Conservation (phyloP, 2,329 filamentous ascomycete genomes). For the Setomelanomma holmii region DNA sequence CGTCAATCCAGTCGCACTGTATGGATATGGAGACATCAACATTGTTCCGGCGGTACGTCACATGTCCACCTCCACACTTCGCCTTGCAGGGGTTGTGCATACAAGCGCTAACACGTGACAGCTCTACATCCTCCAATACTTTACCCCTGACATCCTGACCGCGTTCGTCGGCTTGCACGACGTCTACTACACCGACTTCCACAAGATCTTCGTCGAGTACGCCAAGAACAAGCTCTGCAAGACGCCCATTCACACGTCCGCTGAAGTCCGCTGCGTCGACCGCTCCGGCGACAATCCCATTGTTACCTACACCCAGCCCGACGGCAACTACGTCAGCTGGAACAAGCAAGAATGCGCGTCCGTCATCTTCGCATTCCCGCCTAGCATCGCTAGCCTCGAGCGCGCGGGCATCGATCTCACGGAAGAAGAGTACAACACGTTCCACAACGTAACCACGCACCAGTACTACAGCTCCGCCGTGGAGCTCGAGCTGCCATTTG, state of each 20-base stretch:
- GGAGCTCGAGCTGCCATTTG: conserved; percentile 43
- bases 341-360: conserved; percentile 44
- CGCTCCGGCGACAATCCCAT: conserved; percentile 42
- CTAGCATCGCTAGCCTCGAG: conserved; percentile 42
- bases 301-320: conserved; percentile 41
- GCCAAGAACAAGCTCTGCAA: conserved; percentile 40
- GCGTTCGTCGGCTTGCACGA: conserved; percentile 45
- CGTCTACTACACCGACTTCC: conserved; percentile 49
- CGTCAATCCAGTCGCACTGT: conserved; percentile 46
- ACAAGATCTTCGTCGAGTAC: conserved; percentile 45
- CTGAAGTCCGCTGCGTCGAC: conserved; percentile 46
- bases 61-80: conserved; percentile 10
- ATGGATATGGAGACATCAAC: conserved; percentile 49
- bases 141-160: conserved; percentile 48
- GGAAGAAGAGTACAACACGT: conserved; percentile 41
- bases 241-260: conserved; percentile 38
- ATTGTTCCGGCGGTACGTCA: conserved; percentile 47
- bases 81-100: conserved; percentile 30
- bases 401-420: conserved; percentile 43
- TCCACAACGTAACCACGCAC: conserved; percentile 40
- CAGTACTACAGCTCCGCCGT: conserved; percentile 48
- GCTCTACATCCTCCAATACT: conserved; percentile 50
- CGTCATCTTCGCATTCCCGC: conserved; percentile 47
- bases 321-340: conserved; percentile 39
- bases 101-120: conserved; percentile 38